Evolutionary conservation across 768 basidiomycete genomes (phyloP), one percentile per base, ranked within the genome.

Genomic region (Lactifluus subvellereus): DNA sequence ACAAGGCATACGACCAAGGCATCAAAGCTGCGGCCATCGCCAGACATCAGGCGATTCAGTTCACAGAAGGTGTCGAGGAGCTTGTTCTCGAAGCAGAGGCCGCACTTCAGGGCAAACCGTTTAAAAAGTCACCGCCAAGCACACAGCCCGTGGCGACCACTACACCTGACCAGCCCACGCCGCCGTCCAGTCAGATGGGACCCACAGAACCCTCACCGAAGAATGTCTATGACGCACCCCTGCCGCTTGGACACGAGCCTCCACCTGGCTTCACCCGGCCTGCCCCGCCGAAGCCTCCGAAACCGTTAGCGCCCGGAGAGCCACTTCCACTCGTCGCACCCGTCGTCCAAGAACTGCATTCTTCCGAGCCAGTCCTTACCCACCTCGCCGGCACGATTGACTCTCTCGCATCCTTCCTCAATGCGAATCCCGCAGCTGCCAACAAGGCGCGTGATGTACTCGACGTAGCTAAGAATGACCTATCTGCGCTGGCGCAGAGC

Each of bases 371-470:
- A n/a, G 86, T 97, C 69, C 88, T 99, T 65, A 80, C 86, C 4
- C 92, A 98, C 70, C 87, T 99, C 10, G 96, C 94, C 8, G 80
- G 84, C 3, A 94, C 93, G 38, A 98, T 98, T 69, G 97, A 98
- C 76, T 82, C 87, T 69, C 87, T 99, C 54, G 88, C 94, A 16
- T 82, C 86, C 10, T 94, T 88, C 76, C 80, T 98, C 33, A 86
- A 86, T 45, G 78, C 86, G 27, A 87, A 89, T 67, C 87, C 93
- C 22, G 70, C 80, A 4, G 85, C 84, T 6, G 82, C 85, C 16
- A 74, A 81, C 48, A 82, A 89, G 68, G 91, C 88, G 42, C 82
- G 82, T 37, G 84, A 81, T 54, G 84, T 97, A 49, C 81, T 98
- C 42, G 86, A 88, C 65, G 82, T 80, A 3, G 95, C 96, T 42